A percentile compares a stretch with the other conserved stretches of the same genome.
Conservation (phyloP, 371 early-diverging fungal species). For the Lichtheimia hyalospora region DNA sequence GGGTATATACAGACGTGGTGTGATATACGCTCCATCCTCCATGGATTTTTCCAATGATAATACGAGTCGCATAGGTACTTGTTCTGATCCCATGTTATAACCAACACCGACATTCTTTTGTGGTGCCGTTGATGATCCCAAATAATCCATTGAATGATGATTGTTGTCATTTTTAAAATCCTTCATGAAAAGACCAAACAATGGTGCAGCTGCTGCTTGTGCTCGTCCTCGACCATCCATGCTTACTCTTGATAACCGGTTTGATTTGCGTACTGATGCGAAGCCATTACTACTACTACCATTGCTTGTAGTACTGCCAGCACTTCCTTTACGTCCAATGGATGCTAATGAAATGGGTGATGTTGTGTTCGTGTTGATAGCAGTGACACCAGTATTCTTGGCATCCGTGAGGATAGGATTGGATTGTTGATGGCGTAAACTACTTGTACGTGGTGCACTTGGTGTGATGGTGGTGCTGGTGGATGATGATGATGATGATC, state of each 20-base stretch:
- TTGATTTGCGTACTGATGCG: slow-evolving; percentile 30
- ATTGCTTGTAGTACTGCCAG: too few species aligned
- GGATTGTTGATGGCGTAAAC: background rate
- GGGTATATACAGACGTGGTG: slow-evolving; percentile 58
- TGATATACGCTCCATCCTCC: slow-evolving; percentile 53
- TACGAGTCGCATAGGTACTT: slow-evolving; percentile 14
- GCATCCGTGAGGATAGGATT: slow-evolving; percentile 1
- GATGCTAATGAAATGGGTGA: too few species aligned
- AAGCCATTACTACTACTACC: slow-evolving; percentile 9
- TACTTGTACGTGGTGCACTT: background rate
- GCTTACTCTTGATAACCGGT: slow-evolving; percentile 30
- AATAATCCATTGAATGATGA: slow-evolving; percentile 12
- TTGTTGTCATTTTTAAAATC: slow-evolving; percentile 5
- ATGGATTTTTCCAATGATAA: slow-evolving; percentile 45
- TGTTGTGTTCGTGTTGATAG: background rate
- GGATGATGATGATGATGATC: too few species aligned
- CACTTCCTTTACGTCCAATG: too few species aligned
- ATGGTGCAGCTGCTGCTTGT: background rate
- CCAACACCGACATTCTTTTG: slow-evolving; percentile 5
- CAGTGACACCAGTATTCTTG: background rate
- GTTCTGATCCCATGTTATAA: slow-evolving; percentile 5
- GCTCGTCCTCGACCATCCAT: slow-evolving; percentile 23
- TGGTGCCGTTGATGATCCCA: background rate
- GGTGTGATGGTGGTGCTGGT: background rate
- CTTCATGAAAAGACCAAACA: slow-evolving; percentile 21